Percentiles rank a stretch among this genome's conserved stretches.
phyloP scores from a whole-genome alignment of 495 filamentous ascomycete genomes.

The Neohortaea acidophila region DNA sequence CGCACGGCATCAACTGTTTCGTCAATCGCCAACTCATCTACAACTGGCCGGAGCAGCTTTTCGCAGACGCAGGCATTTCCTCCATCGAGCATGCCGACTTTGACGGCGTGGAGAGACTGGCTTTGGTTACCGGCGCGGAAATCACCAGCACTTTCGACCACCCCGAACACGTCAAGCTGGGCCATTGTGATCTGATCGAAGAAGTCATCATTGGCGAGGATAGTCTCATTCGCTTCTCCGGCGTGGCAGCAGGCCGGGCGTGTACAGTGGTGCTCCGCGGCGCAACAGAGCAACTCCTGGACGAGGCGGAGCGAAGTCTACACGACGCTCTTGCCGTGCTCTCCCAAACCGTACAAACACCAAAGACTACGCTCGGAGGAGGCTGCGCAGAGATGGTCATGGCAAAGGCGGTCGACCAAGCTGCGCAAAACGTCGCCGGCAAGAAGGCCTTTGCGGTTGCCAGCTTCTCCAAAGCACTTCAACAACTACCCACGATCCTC shows the following conservation, averaged over 20 bases:
- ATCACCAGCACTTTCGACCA: conserved; percentile 97
- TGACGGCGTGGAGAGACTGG: conserved; percentile 88
- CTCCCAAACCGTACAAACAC: conserved; percentile 91
- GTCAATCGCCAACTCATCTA: conserved; percentile 98
- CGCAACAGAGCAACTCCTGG: conserved; percentile 88
- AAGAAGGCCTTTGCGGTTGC: conserved; percentile 93
- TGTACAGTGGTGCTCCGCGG: conserved; percentile 95
- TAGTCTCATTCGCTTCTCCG: conserved; percentile 91
- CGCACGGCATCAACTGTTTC: conserved; percentile 98
- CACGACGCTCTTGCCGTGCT: conserved; percentile 95
- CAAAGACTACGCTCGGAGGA: conserved; percentile 83
- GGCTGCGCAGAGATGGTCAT: conserved; percentile 98
- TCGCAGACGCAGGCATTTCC: conserved; percentile 92
- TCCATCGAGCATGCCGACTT: conserved; percentile 99
- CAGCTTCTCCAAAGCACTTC: conserved; percentile 71
- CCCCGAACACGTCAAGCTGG: conserved; percentile 89
- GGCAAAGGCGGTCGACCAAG: conserved; percentile 92
- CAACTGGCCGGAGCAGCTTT: conserved; percentile 99
- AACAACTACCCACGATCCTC: conserved; percentile 89
- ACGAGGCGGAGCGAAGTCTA: conserved; percentile 89
- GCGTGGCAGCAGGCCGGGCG: conserved; percentile 82
- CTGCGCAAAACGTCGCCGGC: conserved; percentile 82
- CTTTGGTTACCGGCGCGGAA: conserved; percentile 90
- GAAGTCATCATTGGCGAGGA: conserved; percentile 97
- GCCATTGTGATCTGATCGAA: conserved; percentile 88